These are phyloP conservation scores for Paxillus ammoniavirescens DNA, from an alignment of 768 basidiomycete genomes.

Conservation along the genomic window DNA sequence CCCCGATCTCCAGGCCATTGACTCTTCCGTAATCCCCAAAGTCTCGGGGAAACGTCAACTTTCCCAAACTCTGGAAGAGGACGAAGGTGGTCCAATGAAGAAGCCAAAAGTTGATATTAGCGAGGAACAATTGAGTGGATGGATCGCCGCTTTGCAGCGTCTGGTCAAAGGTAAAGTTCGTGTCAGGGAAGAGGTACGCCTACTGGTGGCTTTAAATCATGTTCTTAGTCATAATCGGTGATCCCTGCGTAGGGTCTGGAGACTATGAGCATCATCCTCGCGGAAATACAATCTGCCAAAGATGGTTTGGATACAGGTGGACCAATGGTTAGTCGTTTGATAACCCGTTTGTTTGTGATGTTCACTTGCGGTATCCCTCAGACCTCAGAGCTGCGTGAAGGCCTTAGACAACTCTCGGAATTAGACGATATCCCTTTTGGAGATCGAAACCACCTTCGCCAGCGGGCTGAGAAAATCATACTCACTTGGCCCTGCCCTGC, in stretches of 20 bases:
- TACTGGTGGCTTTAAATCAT: not conserved
- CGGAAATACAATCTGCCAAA: constrained; percentile 30
- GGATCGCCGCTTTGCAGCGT: constrained; percentile 27
- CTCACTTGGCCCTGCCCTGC: constrained; percentile 13
- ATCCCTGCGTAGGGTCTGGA: constrained; percentile 22
- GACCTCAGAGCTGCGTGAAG: constrained; percentile 18
- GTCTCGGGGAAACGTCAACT: not conserved
- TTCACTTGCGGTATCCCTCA: constrained; percentile 3
- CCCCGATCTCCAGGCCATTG: constrained; percentile 4
- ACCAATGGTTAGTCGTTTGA: constrained; percentile 14
- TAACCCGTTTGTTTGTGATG: not conserved
- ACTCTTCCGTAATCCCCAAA: not conserved
- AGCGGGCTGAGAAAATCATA: constrained; percentile 16
- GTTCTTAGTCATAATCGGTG: not conserved
- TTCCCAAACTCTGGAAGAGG: not conserved
- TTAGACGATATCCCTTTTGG: constrained; percentile 31
- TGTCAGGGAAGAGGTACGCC: constrained; percentile 21
- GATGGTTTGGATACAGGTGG: constrained; percentile 4
- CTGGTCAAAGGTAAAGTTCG: constrained; percentile 29
- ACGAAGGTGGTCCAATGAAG: not conserved
- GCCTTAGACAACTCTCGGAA: constrained; percentile 23
- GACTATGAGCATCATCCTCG: constrained; percentile 25
- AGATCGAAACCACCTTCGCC: constrained; percentile 26
- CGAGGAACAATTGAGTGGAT: constrained; percentile 12
- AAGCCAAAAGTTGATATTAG: not conserved